These are phyloP conservation scores for Acacia acuminata DNA, from an alignment of 306 rosid species.

Conservation along the genomic window DNA sequence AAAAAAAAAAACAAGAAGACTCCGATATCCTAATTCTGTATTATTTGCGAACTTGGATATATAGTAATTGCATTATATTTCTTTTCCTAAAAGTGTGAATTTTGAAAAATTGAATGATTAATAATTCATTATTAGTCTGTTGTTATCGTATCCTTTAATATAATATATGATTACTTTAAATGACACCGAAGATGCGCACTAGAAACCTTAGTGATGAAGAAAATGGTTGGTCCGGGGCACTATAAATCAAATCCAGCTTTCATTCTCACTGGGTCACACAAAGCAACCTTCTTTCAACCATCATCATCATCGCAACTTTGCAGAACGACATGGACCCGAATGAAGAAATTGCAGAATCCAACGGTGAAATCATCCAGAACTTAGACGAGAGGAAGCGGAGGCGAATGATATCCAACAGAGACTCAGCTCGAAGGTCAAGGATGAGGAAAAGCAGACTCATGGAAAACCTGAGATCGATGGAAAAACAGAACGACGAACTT, in stretches of 20 bases:
- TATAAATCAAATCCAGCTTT: neutral
- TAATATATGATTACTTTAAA: too few species aligned
- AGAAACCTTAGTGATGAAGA: neutral
- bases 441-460: constrained; percentile 77
- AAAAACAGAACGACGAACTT: constrained; percentile 64
- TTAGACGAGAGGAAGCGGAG: constrained; percentile 59
- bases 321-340: neutral
- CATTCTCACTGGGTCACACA: neutral
- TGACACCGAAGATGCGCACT: too few species aligned
- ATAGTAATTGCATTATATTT: too few species aligned
- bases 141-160: too few species aligned
- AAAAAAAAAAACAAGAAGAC: too few species aligned
- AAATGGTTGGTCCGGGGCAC: neutral
- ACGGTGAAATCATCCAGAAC: neutral
- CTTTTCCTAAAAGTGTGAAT: too few species aligned
- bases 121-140: too few species aligned
- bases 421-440: constrained; percentile 69
- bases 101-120: too few species aligned
- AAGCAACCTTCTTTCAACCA: neutral
- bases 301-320: neutral
- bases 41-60: too few species aligned
- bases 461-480: constrained; percentile 75
- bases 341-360: neutral
- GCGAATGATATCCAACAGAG: too few species aligned
- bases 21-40: too few species aligned